Base-by-base conservation (phyloP, 371 early-diverging fungal species). In the Mortierella sp. region DNA sequence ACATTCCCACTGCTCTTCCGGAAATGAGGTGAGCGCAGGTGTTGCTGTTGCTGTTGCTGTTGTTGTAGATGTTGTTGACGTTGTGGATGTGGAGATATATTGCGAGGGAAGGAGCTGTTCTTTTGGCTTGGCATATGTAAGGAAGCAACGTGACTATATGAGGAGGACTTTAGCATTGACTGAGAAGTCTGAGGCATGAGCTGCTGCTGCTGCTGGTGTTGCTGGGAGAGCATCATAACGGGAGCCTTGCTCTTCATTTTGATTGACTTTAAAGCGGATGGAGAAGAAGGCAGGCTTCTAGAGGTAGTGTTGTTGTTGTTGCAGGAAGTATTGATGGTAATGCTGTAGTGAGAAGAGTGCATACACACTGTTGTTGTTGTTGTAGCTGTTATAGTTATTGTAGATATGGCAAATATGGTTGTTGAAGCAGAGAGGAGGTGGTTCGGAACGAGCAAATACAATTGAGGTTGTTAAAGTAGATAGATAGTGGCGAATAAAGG, bases 161-260 rank as follows among this genome's bases (percentile, higher is more conserved):
- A 28, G n/a, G 63, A 55, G 58, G 70, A 45, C 4, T n/a, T 58
- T 21, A 64, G 40, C 43, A 38, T 15, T 38, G 48, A 53, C 47
- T 52, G 64, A 40, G 24, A 6, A 24, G 55, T 55, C 24, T 58
- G 58, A 52, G 53, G 55, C 48, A 48, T 48, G 61, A 59, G 38
- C 21, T 72, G 64, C 52, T 63, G 64, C 52, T 63, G 76, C 40
- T 77, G 73, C 57, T 77, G 66, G 36, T 65, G 73, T 36, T 65
- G 69, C 60, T 77, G 78, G 16, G 73, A 24, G 63, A 78, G 32
- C 22, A 79, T 60, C 55, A 79, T 40, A 40, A 70, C 67, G n/a
- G 79, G 74, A n/a, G 74, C 59, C 53, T 79, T 74, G 57, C 52
- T 53, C 60, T 79, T 73, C 79, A 74, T 70, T 41, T n/a, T 59